A percentile compares a stretch with the other conserved stretches of the same genome.
phyloP scores from a whole-genome alignment of 768 basidiomycete species.

The Xerocomellus chrysenteron region DNA sequence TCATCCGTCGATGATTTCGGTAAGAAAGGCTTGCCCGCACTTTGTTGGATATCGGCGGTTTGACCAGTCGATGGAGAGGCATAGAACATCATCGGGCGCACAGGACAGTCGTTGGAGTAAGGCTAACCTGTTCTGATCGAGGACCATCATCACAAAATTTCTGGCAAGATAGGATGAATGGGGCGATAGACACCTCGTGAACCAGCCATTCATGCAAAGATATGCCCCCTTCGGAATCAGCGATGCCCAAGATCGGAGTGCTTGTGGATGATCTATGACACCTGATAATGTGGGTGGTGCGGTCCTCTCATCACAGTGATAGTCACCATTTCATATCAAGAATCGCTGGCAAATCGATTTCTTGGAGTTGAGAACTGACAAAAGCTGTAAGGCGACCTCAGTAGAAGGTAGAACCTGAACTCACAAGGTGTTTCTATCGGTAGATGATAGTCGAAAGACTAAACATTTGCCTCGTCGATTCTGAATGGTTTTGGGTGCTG shows the following conservation, averaged over 20 bases:
- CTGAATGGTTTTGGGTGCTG: constrained; percentile 27
- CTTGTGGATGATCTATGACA: constrained; percentile 49
- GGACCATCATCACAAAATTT: background rate
- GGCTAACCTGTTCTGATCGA: constrained; percentile 39
- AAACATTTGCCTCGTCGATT: constrained; percentile 70
- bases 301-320: background rate
- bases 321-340: constrained; percentile 92
- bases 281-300: constrained; percentile 39
- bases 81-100: constrained; percentile 58
- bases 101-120: constrained; percentile 46
- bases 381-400: background rate
- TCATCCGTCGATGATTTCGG: background rate
- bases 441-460: constrained; percentile 50
- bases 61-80: constrained; percentile 94
- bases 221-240: constrained; percentile 83
- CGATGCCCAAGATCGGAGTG: constrained; percentile 62
- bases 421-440: constrained; percentile 37
- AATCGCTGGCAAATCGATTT: constrained; percentile 75
- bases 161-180: background rate
- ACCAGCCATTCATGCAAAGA: constrained; percentile 58
- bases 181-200: constrained; percentile 39
- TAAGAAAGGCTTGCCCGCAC: constrained; percentile 36
- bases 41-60: constrained; percentile 53
- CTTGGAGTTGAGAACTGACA: constrained; percentile 58
- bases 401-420: constrained; percentile 7